Evolutionary conservation across 2,329 filamentous ascomycete genomes (phyloP), one percentile per base, ranked within the genome.

Genomic region (Sclerotinia borealis): DNA sequence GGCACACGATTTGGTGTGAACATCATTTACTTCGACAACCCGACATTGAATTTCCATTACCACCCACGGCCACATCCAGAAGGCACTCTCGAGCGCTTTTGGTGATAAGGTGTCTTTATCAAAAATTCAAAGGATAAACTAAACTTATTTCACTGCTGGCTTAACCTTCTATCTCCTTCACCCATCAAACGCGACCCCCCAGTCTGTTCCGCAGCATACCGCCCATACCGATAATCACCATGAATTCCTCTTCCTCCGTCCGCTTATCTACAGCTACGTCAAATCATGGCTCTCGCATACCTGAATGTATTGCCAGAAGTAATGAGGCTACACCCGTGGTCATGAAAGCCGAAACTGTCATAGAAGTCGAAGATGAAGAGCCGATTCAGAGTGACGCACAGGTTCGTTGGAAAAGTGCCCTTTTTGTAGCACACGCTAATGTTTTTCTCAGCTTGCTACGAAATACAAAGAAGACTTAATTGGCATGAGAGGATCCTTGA

Each of bases 401-500:
- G 55, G 69, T 70, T 31, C 58, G 68, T 43, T 39, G 41, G 34
- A 48, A 29, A 49, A 22, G 4, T 36, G 27, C 11, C 11, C 15
- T 47, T 22, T 49, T 17, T 22, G 13, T n/a, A 22, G 31, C 25
- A 37, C 52, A 31, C 52, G 31, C 64, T 69, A 34, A 70, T 36
- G 49, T 52, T 22, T 51, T 34, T 58, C 13, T 25, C 47, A 75
- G 72, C 68, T 72, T 65, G 68, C 67, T n/a, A 39, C 63, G 17
- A 45, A 59, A 25, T 71, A 73, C 59, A 72, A 68, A 63, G 56
- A 77, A 51, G 85, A 89, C 73, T 80, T 90, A 51, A 81, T 86
- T 69, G 80, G 82, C 68, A 82, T 90, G 66, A 81, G 85, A 67
- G 77, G 76, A 36, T 78, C 87, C 37, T 77, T 88, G 69, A 86